Evolutionary conservation across 495 filamentous ascomycete genomes (phyloP), one percentile per base, ranked within the genome.

Genomic region (Neurospora tetrasperma): DNA sequence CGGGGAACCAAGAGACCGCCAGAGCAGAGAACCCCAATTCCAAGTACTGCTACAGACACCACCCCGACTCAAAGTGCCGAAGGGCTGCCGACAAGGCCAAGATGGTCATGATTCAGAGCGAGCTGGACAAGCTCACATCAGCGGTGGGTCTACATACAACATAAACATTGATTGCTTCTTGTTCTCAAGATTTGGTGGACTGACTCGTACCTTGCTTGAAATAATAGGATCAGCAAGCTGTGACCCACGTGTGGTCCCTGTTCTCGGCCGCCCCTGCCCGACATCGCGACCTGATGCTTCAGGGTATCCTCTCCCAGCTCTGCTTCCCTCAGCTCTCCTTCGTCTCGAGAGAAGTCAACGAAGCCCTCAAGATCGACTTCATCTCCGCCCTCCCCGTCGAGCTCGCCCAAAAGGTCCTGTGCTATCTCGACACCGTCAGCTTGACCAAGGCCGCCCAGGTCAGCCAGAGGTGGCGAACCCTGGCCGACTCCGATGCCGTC

Each of bases 381-480:
- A 81, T 99, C 46, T 88, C 88, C 43, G 94, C 94, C 16, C 85
- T 99, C 3, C 96, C 96, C 10, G 87, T 91, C 27, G 96, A 99
- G 80, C 85, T 99, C 27, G 92, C 94, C 1, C 94, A 95, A 84
- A 96, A 95, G 84, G 93, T 99, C 46, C 83, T 99, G 0, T 94
- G 90, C 69, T 96, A 92, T 76, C 89, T 99, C 48, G 96, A 99
- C 78, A 97, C 95, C 8, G 91, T 92, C 6, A 98, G 94, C n/a
- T 86, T 99, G 10, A 98, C 96, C 85, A 97, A 97, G 80, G 96
- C 95, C 9, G 93, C 96, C 4, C 96, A 98, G 81, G 96, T 99
- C 44, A 97, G 93, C 79, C 89, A 89, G 71, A 86, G 89, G 72
- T 99, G 96, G 96, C 88, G 92, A 72, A 86, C 86, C 70, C 81